phyloP scores from a whole-genome alignment of 495 filamentous ascomycete genomes.

The Aspergillus haitiensis region DNA sequence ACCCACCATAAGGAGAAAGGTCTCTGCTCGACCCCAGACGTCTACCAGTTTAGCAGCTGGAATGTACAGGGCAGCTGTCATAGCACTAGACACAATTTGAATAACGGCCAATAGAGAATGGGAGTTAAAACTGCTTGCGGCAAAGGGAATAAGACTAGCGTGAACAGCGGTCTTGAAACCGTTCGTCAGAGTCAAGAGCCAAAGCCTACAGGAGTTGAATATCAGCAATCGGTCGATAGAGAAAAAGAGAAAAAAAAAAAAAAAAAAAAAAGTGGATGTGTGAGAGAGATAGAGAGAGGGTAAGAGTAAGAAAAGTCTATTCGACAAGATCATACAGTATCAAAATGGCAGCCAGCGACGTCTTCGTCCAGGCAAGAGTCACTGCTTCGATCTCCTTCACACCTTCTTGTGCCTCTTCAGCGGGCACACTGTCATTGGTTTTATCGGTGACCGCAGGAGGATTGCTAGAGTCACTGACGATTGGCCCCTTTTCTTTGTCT shows the following conservation, averaged over 20 bases:
- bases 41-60: constrained; percentile 67
- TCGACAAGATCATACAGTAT: constrained; percentile 1
- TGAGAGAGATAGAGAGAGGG: too few relatives aligned
- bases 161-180: constrained; percentile 35
- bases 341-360: constrained; percentile 3
- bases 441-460: not conserved
- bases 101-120: constrained; percentile 60
- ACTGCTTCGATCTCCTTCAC: constrained; percentile 47
- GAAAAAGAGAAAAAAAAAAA: not conserved
- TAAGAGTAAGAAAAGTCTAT: too few relatives aligned
- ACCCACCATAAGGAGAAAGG: constrained; percentile 47
- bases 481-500: constrained; percentile 4
- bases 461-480: not conserved
- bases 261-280: not conserved
- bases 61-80: constrained; percentile 41
- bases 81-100: constrained; percentile 49
- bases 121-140: constrained; percentile 51
- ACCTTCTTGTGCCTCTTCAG: constrained; percentile 37
- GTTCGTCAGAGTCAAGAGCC: constrained; percentile 46
- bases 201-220: constrained; percentile 37
- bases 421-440: constrained; percentile 17
- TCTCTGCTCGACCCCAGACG: constrained; percentile 59
- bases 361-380: constrained; percentile 38
- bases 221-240: not conserved
- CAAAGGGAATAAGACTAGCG: constrained; percentile 31